Evolutionary conservation across 2,329 filamentous ascomycete genomes (phyloP).

Genomic region (Exserohilum rostratum): DNA sequence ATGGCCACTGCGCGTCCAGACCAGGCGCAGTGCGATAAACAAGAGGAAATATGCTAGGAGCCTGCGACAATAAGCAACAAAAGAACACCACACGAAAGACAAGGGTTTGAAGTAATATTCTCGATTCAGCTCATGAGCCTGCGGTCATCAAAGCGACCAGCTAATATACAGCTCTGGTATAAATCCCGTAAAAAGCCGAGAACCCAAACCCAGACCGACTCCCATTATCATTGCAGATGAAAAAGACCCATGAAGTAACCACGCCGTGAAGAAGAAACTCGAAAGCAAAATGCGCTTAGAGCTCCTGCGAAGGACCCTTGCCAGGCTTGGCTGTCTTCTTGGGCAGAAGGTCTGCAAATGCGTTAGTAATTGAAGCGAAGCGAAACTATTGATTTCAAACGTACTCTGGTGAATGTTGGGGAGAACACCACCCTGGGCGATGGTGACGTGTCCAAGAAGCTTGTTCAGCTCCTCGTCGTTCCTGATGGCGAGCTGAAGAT

Average conservation of each 20-base stretch:
- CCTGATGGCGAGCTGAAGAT: constrained; percentile 98
- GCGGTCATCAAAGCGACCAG: constrained; percentile 58
- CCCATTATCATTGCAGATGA: constrained; percentile 76
- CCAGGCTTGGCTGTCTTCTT: constrained; percentile 98
- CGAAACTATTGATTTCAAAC: constrained; percentile 48
- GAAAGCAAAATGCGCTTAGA: constrained; percentile 65
- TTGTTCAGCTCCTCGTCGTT: constrained; percentile 99
- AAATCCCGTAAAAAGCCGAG: constrained; percentile 57
- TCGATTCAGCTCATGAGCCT: constrained; percentile 52
- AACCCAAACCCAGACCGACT: constrained; percentile 67
- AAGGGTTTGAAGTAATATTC: constrained; percentile 38
- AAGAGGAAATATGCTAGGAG: neutral
- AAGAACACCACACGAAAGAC: neutral
- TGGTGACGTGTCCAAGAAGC: constrained; percentile 93
- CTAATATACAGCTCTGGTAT: constrained; percentile 67
- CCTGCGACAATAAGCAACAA: neutral
- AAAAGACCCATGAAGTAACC: constrained; percentile 60
- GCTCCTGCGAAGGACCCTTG: constrained; percentile 92
- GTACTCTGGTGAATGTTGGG: constrained; percentile 97
- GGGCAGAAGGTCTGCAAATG: constrained; percentile 81
- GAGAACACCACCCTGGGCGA: constrained; percentile 94
- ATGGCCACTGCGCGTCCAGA: too few species aligned
- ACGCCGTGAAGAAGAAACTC: constrained; percentile 51
- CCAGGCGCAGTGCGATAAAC: too few species aligned
- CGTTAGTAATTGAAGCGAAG: constrained; percentile 48